A percentile compares a stretch with the other conserved stretches of the same genome.
Conservation (phyloP, 2,329 filamentous ascomycete genomes). For the Ophiostoma pallidulum region DNA sequence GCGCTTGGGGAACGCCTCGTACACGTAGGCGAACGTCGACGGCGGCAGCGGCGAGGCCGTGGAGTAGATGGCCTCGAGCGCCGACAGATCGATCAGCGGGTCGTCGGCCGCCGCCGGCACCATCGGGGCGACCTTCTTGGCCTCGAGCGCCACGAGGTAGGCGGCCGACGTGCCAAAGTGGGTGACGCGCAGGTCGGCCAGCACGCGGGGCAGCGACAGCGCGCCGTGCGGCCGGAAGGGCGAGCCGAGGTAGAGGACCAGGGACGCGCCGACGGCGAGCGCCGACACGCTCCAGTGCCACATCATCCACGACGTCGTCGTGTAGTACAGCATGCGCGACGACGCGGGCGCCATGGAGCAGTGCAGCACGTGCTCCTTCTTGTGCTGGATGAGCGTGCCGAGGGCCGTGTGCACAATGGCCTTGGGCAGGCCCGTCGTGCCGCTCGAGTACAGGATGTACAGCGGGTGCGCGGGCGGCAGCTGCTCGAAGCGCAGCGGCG, state of each 20-base stretch:
- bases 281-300: constrained; percentile 94
- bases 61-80: constrained; percentile 79
- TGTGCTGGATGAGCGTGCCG: constrained; percentile 89
- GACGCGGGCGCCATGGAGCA: constrained; percentile 64
- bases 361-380: constrained; percentile 89
- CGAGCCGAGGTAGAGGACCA: constrained; percentile 86
- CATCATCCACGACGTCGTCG: constrained; percentile 93
- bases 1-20: constrained; percentile 66
- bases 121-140: constrained; percentile 55
- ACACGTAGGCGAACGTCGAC: constrained; percentile 86
- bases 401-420: constrained; percentile 89
- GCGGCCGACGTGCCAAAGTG: constrained; percentile 94
- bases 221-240: constrained; percentile 75
- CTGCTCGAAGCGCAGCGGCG: constrained; percentile 58
- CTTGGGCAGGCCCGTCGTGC: constrained; percentile 80
- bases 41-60: constrained; percentile 88
- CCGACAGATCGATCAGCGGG: constrained; percentile 46
- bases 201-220: constrained; percentile 71
- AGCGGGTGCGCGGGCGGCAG: constrained; percentile 78
- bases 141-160: constrained; percentile 84
- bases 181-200: constrained; percentile 72
- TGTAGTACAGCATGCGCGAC: constrained; percentile 84
- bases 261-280: constrained; percentile 69
- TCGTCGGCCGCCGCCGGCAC: too few species aligned
- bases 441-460: constrained; percentile 88